Percentiles rank a stretch among this genome's conserved stretches.
Evolutionary conservation across 306 rosid genomes (phyloP).

Genomic region (Quercus berberidifolia): DNA sequence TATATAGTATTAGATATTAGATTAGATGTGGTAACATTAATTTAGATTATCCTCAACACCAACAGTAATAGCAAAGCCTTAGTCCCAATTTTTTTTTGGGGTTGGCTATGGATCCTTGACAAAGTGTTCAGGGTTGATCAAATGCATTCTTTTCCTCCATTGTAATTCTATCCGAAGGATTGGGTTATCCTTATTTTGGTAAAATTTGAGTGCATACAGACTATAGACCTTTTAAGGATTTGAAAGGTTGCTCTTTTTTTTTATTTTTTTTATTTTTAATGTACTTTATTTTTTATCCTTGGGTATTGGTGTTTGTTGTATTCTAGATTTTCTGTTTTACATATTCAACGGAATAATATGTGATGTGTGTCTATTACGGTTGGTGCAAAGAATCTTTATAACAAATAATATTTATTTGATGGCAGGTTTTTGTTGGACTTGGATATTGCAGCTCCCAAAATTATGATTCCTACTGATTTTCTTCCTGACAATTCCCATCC

Average conservation of each 20-base stretch:
- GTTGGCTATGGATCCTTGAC: too few relatives aligned
- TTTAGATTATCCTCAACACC: too few relatives aligned
- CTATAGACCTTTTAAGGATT: neutral
- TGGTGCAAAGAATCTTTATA: neutral
- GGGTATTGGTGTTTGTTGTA: neutral
- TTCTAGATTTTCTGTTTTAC: neutral
- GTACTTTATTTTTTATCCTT: neutral
- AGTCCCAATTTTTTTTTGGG: too few relatives aligned
- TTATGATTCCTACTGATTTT: conserved; percentile 90
- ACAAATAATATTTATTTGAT: conserved; percentile 27
- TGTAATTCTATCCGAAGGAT: neutral
- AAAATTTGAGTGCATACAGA: neutral
- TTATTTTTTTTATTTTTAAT: too few relatives aligned
- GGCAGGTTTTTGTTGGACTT: conserved; percentile 86
- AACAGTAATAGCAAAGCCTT: too few relatives aligned
- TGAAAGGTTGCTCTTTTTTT: neutral
- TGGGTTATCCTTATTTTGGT: neutral
- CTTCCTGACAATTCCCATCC: conserved; percentile 68
- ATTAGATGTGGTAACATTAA: too few relatives aligned
- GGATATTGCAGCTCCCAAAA: conserved; percentile 98
- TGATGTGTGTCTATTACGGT: neutral
- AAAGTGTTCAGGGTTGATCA: too few relatives aligned
- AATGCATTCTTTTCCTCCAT: too few relatives aligned
- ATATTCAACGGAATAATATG: neutral
- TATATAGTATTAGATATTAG: too few relatives aligned